A percentile compares a stretch with the other conserved stretches of the same genome.
Conservation (phyloP, 2,329 filamentous ascomycete genomes). For the Pyrenochaeta sp. region DNA sequence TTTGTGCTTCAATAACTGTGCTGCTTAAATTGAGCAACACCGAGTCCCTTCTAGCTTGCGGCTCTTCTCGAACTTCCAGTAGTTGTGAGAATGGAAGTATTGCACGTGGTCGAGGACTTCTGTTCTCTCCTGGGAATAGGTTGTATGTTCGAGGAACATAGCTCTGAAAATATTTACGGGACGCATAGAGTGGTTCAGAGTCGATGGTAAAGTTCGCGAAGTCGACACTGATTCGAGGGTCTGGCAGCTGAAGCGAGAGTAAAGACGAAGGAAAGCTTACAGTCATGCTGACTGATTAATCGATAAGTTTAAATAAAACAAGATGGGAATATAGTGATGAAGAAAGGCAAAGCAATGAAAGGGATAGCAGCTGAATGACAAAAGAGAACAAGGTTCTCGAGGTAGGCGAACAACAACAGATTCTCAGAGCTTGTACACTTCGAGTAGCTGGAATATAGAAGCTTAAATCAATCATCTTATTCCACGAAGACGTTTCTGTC, state of each 20-base stretch:
- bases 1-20: background rate
- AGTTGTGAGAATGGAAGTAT: background rate
- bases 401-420: no score
- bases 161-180: constrained; percentile 14
- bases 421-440: background rate
- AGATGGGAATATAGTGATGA: background rate
- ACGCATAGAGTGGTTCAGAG: constrained; percentile 4
- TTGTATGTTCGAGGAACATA: constrained; percentile 13
- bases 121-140: constrained; percentile 2
- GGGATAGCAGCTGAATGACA: background rate
- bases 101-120: background rate
- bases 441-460: background rate
- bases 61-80: background rate
- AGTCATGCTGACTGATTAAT: constrained; percentile 21
- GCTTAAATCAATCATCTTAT: constrained; percentile 3
- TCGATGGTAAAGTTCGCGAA: constrained; percentile 24
- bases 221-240: constrained; percentile 32
- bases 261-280: constrained; percentile 19
- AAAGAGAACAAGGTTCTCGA: background rate
- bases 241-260: constrained; percentile 33
- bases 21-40: background rate
- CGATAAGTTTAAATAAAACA: background rate
- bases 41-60: background rate
- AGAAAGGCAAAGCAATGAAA: constrained; percentile 3
- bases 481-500: background rate